Percentiles rank a stretch among this genome's conserved stretches.
phyloP scores from a whole-genome alignment of 163 green algal species.

The Scenedesmus sp. region DNA sequence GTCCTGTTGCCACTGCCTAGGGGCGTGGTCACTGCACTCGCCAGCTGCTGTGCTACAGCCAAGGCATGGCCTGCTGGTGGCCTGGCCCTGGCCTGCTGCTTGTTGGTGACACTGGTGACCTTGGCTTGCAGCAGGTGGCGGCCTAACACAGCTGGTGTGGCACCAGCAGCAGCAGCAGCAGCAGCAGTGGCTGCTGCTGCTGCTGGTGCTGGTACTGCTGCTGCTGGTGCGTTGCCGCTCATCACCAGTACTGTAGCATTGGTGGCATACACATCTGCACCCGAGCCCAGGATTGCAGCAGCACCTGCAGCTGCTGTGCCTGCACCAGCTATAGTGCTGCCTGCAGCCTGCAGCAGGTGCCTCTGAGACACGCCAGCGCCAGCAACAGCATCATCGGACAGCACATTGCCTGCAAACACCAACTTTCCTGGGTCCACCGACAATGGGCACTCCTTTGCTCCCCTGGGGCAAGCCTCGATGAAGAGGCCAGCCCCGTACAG shows the following conservation, averaged over 20 bases:
- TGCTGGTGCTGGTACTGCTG: not conserved
- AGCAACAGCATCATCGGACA: not conserved
- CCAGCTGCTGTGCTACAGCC: slow-evolving; percentile 20
- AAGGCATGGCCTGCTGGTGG: not conserved
- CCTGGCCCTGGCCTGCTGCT: not conserved
- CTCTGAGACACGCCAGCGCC: not conserved
- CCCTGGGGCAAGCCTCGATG: slow-evolving; percentile 9
- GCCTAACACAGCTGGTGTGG: not conserved
- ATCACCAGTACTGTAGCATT: slow-evolving; percentile 38
- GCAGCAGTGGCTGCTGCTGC: not conserved
- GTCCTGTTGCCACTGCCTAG: not conserved
- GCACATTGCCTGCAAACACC: not conserved
- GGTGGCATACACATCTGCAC: slow-evolving; percentile 37
- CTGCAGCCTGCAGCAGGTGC: slow-evolving; percentile 8
- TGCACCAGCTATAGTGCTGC: not conserved
- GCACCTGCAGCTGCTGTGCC: not conserved
- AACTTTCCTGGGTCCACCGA: not conserved
- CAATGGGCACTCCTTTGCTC: not conserved
- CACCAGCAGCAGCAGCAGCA: not conserved
- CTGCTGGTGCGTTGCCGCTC: not conserved
- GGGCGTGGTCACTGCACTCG: not conserved
- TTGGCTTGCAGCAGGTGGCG: not conserved
- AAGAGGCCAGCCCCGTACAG: slow-evolving; percentile 37
- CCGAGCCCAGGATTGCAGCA: not conserved
- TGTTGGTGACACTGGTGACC: not conserved